phyloP scores from a whole-genome alignment of 1,284 basidiomycete genomes.

The Cryptococcus depauperatus region DNA sequence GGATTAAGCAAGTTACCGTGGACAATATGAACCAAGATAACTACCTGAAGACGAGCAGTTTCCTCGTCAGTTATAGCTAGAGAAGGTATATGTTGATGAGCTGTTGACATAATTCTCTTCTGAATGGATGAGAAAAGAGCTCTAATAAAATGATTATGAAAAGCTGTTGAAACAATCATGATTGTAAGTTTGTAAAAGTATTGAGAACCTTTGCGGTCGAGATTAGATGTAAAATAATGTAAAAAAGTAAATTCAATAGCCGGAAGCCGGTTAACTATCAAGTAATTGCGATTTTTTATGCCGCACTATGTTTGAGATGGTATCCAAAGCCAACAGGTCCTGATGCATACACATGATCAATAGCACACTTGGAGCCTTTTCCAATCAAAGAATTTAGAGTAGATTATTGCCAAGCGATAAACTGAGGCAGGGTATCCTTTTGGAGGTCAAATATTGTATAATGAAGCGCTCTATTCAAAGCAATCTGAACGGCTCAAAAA shows the following conservation, averaged over 20 bases:
- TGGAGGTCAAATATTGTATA: neutral
- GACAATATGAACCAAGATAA: too few relatives aligned
- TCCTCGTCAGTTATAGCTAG: constrained; percentile 5
- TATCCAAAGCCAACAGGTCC: neutral
- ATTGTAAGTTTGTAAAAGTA: too few relatives aligned
- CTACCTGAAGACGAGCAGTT: constrained; percentile 4
- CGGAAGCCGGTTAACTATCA: neutral
- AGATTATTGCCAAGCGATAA: neutral
- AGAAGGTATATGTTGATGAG: neutral
- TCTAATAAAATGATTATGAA: too few relatives aligned
- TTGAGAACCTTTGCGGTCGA: too few relatives aligned
- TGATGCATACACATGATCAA: constrained; percentile 13
- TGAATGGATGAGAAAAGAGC: too few relatives aligned
- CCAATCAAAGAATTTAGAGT: neutral
- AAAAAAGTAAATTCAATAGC: neutral
- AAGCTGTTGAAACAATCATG: too few relatives aligned
- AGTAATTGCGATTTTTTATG: too few relatives aligned
- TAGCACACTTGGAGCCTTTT: constrained; percentile 1
- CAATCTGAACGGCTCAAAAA: too few relatives aligned
- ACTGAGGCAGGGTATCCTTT: constrained; percentile 1
- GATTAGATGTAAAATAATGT: neutral
- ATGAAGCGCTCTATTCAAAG: too few relatives aligned
- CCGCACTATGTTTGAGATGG: too few relatives aligned
- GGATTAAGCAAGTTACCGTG: neutral
- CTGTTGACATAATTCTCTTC: too few relatives aligned